Percentiles rank a stretch among this genome's conserved stretches.
Evolutionary conservation across 2,329 filamentous ascomycete genomes (phyloP).

Genomic region (Ascochyta fabae): DNA sequence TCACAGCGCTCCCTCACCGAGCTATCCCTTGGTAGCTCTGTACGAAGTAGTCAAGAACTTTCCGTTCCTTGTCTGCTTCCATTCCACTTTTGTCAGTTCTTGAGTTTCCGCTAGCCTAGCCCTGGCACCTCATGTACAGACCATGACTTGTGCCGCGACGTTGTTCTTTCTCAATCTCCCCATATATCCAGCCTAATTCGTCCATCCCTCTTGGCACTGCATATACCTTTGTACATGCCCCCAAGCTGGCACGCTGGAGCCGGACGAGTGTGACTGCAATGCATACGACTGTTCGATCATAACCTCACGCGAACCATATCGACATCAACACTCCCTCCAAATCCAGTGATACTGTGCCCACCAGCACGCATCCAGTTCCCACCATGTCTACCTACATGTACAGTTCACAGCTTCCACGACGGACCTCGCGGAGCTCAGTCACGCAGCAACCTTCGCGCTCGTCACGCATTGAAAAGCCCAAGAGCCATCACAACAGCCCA

Average conservation of each 20-base stretch:
- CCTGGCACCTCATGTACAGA: conserved; percentile 35
- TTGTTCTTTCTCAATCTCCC: conserved; percentile 38
- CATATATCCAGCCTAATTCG: conserved; percentile 43
- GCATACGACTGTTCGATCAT: conserved; percentile 23
- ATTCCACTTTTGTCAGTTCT: conserved; percentile 39
- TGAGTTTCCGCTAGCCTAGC: conserved; percentile 40
- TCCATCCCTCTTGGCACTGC: conserved; percentile 47
- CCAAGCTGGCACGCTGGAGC: conserved; percentile 24
- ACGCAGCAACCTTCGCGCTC: conserved; percentile 37
- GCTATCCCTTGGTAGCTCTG: conserved; percentile 43
- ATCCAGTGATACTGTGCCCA: conserved; percentile 17
- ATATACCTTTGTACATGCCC: conserved; percentile 47
- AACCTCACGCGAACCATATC: conserved; percentile 14
- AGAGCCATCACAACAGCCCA: conserved; percentile 49
- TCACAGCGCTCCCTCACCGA: conserved; percentile 46
- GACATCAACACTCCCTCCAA: conserved; percentile 4
- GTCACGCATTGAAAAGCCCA: conserved; percentile 49
- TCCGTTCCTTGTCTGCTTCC: conserved; percentile 45
- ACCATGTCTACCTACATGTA: conserved; percentile 39
- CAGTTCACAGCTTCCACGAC: conserved; percentile 36
- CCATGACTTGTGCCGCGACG: conserved; percentile 43
- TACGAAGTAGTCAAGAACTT: conserved; percentile 36
- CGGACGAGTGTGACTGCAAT: conserved; percentile 29
- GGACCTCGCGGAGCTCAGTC: conserved; percentile 42
- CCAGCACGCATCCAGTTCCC: conserved; percentile 24